Conservation (phyloP, 139 green algal genomes). For the Chlamydomonas incerta region DNA sequence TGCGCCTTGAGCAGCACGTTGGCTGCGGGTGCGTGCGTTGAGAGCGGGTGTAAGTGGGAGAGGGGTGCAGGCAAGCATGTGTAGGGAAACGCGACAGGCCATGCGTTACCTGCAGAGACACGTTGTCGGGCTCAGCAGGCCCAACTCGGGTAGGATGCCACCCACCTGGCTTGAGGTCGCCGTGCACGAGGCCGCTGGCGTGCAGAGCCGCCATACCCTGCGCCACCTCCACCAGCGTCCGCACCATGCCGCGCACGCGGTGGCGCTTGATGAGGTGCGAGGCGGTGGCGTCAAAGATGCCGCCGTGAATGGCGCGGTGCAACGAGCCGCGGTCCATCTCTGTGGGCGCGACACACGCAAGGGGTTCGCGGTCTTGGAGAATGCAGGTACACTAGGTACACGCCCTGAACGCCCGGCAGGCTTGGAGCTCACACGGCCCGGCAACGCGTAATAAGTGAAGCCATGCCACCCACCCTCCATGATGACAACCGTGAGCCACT, state of each 20-base stretch:
- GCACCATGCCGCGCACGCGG: slow-evolving; percentile 24
- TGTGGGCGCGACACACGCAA: neutral
- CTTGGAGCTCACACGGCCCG: too few relatives aligned
- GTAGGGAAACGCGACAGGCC: too few relatives aligned
- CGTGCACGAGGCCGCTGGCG: slow-evolving; percentile 27
- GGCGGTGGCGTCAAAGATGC: neutral
- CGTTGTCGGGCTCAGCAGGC: too few relatives aligned
- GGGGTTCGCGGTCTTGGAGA: too few relatives aligned
- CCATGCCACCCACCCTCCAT: neutral
- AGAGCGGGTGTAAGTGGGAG: too few relatives aligned
- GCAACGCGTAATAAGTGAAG: too few relatives aligned
- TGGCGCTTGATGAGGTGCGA: slow-evolving; percentile 3
- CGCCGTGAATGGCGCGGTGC: slow-evolving; percentile 25
- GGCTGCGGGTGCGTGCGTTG: neutral
- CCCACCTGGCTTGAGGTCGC: slow-evolving; percentile 43
- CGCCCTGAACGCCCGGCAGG: too few relatives aligned
- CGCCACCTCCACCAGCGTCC: slow-evolving; percentile 29
- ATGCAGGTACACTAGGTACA: too few relatives aligned
- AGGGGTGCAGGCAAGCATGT: too few relatives aligned
- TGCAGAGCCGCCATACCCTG: slow-evolving; percentile 44
- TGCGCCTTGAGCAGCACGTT: slow-evolving; percentile 46
- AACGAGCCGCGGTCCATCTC: slow-evolving; percentile 39
- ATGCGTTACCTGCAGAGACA: too few relatives aligned
- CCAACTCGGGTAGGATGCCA: too few relatives aligned
- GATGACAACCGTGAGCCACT: slow-evolving; percentile 28